phyloP scores from a whole-genome alignment of 331 rosid species.

The Rhamnella rubrinervis region DNA sequence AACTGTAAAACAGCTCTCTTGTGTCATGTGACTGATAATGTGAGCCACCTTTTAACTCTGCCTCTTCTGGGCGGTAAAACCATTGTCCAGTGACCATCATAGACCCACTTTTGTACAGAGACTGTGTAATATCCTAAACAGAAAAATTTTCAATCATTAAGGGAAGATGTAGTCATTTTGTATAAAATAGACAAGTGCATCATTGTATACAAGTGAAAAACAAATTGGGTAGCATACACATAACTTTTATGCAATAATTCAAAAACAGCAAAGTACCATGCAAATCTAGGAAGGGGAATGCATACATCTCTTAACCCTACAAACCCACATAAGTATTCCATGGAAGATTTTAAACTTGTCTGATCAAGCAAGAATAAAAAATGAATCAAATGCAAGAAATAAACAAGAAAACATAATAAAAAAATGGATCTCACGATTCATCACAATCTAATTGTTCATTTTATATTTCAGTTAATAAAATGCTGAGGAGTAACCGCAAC shows the following conservation, averaged over 20 bases:
- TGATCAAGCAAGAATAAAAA: too few species aligned
- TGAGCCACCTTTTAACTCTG: constrained; percentile 81
- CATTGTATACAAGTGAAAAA: not conserved
- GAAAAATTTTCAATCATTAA: constrained; percentile 21
- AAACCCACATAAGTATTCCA: constrained; percentile 1
- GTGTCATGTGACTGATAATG: constrained; percentile 87
- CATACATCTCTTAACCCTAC: not conserved
- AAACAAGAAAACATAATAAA: too few species aligned
- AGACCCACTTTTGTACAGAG: constrained; percentile 50
- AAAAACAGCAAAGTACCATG: not conserved
- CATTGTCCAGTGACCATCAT: constrained; percentile 85
- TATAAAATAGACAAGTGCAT: not conserved
- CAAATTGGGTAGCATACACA: not conserved
- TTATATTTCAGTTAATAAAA: too few species aligned
- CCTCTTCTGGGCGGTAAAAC: constrained; percentile 99
- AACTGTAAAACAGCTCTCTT: constrained; percentile 90
- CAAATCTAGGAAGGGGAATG: too few species aligned
- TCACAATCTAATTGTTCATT: too few species aligned
- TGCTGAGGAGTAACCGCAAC: too few species aligned
- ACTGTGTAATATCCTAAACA: constrained; percentile 68
- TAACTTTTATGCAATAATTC: not conserved
- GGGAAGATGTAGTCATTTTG: constrained; percentile 13
- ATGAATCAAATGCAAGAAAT: too few species aligned
- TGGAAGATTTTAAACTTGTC: not conserved
- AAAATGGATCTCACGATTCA: too few species aligned